Base-by-base conservation (phyloP, 805 yeast genomes). In the Cyberlindnera mississippiensis region DNA sequence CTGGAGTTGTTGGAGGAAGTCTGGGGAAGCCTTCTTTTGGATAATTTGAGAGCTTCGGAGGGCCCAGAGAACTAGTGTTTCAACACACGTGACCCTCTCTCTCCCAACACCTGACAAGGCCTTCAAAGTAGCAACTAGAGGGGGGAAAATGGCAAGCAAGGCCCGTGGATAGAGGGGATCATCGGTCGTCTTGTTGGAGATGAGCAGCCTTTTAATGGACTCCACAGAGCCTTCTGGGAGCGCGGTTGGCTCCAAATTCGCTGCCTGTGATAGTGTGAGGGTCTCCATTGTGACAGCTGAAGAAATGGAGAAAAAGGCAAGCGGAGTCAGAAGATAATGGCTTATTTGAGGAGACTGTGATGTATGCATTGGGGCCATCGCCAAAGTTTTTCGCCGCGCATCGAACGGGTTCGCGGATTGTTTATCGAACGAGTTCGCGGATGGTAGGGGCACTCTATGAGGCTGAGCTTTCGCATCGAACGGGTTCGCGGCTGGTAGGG, bases 31-130 rank as follows among this genome's bases (percentile, higher is more conserved):
- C 43, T 40, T 48, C 49, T 39, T 46, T 15, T 36, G 24, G 17
- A 37, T 55, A 4, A 60, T 41, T 51, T 81, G 87, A 4, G 63
- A 51, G 3, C 76, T 63, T 51, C 95, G 66, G 12, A 76, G 67
- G 2, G 82, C 51, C 81, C 90, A 85, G 5, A 87, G 69, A 1
- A 86, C 63, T 20, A 85, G 55, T 0, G 83, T 66, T 52, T 87
- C 95, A 34, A 77, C 71, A 13, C 76, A 67, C 0, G 68, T 16
- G 0, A 78, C 66, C 40, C 76, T 60, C 33, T 61, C 58, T 4
- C 52, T 53, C 4, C 66, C 70, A 2, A 62, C 50, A 1, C 73
- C 75, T 11, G 61, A 51, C 2, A 66, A 53, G 2, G 38, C 37
- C 20, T 58, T 48, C 9, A 71, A 45, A 2, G 72, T 57, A 1